A percentile compares a stretch with the other conserved stretches of the same genome.
These are phyloP conservation scores for Ascocoryne sarcoides DNA, from an alignment of 2,329 filamentous ascomycete genomes.

Conservation along the genomic window DNA sequence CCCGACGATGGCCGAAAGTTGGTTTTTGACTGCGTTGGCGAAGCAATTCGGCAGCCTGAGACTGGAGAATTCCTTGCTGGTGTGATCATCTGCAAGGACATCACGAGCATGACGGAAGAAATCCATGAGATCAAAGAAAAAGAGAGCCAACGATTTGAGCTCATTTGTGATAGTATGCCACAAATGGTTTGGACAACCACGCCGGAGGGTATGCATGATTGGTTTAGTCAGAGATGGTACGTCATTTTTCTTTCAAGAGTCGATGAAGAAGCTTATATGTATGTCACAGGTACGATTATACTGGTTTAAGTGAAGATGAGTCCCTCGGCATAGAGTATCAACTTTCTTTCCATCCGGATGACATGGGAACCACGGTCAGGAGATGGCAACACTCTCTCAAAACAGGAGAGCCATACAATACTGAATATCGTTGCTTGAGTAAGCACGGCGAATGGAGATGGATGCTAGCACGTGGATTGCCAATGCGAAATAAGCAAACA, in stretches of 20 bases:
- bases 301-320: conserved; percentile 53
- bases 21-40: conserved; percentile 57
- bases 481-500: conserved; percentile 55
- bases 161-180: conserved; percentile 67
- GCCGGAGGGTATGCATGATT: conserved; percentile 58
- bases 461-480: conserved; percentile 67
- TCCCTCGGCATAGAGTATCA: conserved; percentile 56
- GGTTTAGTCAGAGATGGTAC: conserved; percentile 65
- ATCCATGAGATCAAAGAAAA: conserved; percentile 61
- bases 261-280: not conserved
- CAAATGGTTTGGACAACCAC: conserved; percentile 67
- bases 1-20: conserved; percentile 41
- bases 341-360: conserved; percentile 60
- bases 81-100: conserved; percentile 62
- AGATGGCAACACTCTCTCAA: conserved; percentile 54
- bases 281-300: conserved; percentile 53
- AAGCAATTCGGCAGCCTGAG: conserved; percentile 56
- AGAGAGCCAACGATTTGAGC: conserved; percentile 65
- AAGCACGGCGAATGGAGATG: conserved; percentile 65
- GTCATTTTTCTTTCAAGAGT: not conserved
- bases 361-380: conserved; percentile 45
- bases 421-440: conserved; percentile 61
- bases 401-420: conserved; percentile 60
- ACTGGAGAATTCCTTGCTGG: conserved; percentile 67
- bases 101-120: conserved; percentile 60